Conservation (phyloP, 2,329 filamentous ascomycete species). For the Nemania abortiva region DNA sequence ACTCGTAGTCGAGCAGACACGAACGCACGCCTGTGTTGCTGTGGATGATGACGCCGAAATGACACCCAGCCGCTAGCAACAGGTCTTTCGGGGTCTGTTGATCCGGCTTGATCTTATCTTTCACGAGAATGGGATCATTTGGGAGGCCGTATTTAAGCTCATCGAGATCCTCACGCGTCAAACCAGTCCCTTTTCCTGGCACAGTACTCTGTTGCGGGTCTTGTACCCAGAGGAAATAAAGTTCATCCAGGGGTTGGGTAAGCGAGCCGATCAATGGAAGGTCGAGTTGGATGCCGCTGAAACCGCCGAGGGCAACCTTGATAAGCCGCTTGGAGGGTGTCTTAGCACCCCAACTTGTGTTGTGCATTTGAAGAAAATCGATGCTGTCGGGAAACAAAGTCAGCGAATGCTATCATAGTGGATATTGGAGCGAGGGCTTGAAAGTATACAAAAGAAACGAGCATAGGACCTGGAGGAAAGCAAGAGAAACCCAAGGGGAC, state of each 20-base stretch:
- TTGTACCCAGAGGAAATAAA: slow-evolving; percentile 52
- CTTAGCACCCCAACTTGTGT: not conserved
- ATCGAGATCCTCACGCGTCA: not conserved
- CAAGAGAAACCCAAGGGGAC: not conserved
- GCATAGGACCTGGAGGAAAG: not conserved
- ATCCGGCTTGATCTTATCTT: slow-evolving; percentile 20
- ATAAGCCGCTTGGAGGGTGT: slow-evolving; percentile 19
- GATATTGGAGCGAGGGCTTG: not conserved
- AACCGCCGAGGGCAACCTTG: slow-evolving; percentile 1
- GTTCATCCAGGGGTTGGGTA: slow-evolving; percentile 53
- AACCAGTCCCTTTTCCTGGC: not conserved
- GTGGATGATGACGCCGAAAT: slow-evolving; percentile 46
- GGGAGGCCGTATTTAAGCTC: not conserved
- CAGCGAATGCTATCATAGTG: not conserved
- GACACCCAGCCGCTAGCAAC: slow-evolving; percentile 27
- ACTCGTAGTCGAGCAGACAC: slow-evolving; percentile 47
- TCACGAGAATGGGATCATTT: not conserved
- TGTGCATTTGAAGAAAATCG: slow-evolving; percentile 11
- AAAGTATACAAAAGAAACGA: not conserved
- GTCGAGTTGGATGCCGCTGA: slow-evolving; percentile 40
- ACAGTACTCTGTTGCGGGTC: slow-evolving; percentile 33
- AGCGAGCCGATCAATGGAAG: slow-evolving; percentile 51
- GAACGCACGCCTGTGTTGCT: slow-evolving; percentile 24
- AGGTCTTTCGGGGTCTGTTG: not conserved
- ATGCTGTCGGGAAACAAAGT: not conserved